Percentiles rank a stretch among this genome's conserved stretches.
These are phyloP conservation scores for Linanthus parryae DNA, from an alignment of 148 eudicot genomes.

Conservation along the genomic window DNA sequence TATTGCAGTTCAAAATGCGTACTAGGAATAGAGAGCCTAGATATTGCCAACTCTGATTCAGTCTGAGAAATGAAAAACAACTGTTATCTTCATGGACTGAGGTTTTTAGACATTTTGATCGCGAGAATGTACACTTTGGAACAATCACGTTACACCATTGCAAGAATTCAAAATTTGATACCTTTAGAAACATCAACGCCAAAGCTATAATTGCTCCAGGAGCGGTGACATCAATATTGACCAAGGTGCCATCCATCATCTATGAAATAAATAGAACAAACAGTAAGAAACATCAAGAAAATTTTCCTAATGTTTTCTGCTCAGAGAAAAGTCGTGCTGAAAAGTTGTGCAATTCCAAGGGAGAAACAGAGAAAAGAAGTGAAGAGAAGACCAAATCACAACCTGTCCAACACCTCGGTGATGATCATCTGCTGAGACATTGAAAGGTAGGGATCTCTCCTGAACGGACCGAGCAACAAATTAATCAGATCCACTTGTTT, in stretches of 20 bases:
- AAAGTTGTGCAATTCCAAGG: background rate
- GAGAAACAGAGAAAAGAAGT: background rate
- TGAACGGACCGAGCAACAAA: conserved; percentile 18
- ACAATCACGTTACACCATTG: too few species aligned
- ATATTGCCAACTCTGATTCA: conserved; percentile 67
- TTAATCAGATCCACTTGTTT: background rate
- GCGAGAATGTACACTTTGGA: too few species aligned
- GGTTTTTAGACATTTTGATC: too few species aligned
- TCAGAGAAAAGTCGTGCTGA: background rate
- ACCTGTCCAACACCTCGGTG: conserved; percentile 75
- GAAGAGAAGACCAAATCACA: conserved; percentile 14
- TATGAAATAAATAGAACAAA: conserved; percentile 15
- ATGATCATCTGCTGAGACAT: conserved; percentile 46
- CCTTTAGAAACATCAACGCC: conserved; percentile 92
- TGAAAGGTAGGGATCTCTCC: conserved; percentile 43
- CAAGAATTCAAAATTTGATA: too few species aligned
- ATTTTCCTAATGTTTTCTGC: background rate
- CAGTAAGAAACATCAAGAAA: background rate
- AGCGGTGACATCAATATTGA: conserved; percentile 94
- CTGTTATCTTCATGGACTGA: too few species aligned
- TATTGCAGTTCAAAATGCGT: conserved; percentile 87
- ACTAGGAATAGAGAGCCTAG: conserved; percentile 81
- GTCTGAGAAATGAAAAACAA: conserved; percentile 52
- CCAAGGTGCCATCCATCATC: conserved; percentile 61
- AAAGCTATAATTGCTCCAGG: conserved; percentile 93